Base-by-base conservation (phyloP, 768 basidiomycete species). In the Coprinellus micaceus region DNA sequence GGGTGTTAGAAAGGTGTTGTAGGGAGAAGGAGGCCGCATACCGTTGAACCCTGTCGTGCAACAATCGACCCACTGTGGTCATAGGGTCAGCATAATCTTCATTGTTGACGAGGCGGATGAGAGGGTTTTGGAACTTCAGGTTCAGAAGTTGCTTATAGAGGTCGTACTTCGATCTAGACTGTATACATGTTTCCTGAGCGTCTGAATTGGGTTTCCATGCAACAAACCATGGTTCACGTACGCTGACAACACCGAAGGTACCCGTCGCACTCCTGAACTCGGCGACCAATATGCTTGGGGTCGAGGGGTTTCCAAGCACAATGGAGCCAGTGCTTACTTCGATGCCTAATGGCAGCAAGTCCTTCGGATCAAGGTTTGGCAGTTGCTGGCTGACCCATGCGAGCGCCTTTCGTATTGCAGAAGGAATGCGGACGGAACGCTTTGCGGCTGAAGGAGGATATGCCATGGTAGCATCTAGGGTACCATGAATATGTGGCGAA, bases 321-420 rank as follows among this genome's bases (percentile, higher is more conserved):
- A 98, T 83, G 17, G 89, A 89, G 24, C 91, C 91, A 52, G 86
- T 91, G 30, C 76, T 74, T n/a, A 88, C 76, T 58, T 85, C 82
- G 52, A 98, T 77, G 24, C 92, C 90, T 56, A 97, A 68, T 2
- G 96, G 96, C 6, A 98, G 73, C n/a, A 94, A 71, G 65, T 94
- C 91, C 61, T 88, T 88, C 17, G 88, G 82, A 63, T 92, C 86
- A 30, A 92, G 73, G 57, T 76, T 82, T 1, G 90, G 91, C 54
- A 89, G 70, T 60, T 89, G 86, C 17, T 70, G 70, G 57, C 75
- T 78, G 24, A 87, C 57, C 82, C 85, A 86, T 25, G 70, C 64
- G 25, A 82, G 58, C 13, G 73, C 69, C 22, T 72, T 74, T 58
- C 73, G 73, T 43, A 86, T 57, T 2, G 67, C 59, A 22, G 58